phyloP scores from a whole-genome alignment of 768 basidiomycete species.

The Hysterangium stoloniferum region DNA sequence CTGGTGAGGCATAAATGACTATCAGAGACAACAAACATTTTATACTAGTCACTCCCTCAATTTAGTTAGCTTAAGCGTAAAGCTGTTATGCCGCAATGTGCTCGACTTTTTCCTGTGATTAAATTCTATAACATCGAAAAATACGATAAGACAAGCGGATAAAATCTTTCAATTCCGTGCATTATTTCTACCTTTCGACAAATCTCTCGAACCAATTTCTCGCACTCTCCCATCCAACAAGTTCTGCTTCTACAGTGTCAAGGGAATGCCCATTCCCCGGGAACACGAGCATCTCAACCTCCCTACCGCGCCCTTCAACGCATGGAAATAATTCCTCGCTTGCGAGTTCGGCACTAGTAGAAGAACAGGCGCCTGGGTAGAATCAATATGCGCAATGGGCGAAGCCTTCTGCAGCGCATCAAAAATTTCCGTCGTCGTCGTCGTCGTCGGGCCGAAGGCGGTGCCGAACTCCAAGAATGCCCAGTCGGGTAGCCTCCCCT shows the following conservation, averaged over 20 bases:
- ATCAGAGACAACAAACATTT: too few species aligned
- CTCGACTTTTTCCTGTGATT: too few species aligned
- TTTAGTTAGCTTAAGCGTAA: too few species aligned
- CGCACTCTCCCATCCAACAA: constrained; percentile 48
- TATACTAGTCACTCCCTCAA: too few species aligned
- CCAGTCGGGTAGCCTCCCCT: constrained; percentile 48
- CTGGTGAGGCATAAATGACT: too few species aligned
- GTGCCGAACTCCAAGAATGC: constrained; percentile 34
- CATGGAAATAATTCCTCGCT: constrained; percentile 56
- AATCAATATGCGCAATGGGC: constrained; percentile 47
- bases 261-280: constrained; percentile 59
- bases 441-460: constrained; percentile 27
- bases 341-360: constrained; percentile 57
- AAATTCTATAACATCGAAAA: too few species aligned
- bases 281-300: constrained; percentile 54
- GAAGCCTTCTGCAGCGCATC: constrained; percentile 39
- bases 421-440: constrained; percentile 41
- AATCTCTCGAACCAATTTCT: constrained; percentile 39
- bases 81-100: too few species aligned
- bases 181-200: constrained; percentile 36
- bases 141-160: too few species aligned
- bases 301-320: constrained; percentile 40
- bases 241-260: constrained; percentile 24
- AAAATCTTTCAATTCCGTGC: too few species aligned
- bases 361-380: constrained; percentile 45